phyloP scores from a whole-genome alignment of 2,329 filamentous ascomycete species.

The Pyrenophora tritici-repentis region DNA sequence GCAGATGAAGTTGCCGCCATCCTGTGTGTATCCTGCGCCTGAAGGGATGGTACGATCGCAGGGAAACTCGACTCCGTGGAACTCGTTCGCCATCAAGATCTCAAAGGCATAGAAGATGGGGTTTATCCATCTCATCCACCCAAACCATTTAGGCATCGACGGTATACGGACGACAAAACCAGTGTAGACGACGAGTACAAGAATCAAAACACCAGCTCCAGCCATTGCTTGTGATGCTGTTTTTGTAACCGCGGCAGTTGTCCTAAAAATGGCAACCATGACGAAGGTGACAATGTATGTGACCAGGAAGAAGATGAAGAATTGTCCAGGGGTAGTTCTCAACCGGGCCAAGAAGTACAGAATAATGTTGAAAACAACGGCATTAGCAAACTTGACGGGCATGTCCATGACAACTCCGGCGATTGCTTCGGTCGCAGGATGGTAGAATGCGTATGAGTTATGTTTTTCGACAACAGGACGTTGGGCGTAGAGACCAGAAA shows the following conservation, averaged over 20 bases:
- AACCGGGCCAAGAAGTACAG: constrained; percentile 88
- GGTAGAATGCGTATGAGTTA: constrained; percentile 81
- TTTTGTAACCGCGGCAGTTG: constrained; percentile 73
- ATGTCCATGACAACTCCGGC: constrained; percentile 83
- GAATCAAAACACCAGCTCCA: constrained; percentile 60
- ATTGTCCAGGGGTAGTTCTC: constrained; percentile 70
- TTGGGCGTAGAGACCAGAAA: constrained; percentile 70
- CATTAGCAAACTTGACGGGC: constrained; percentile 75
- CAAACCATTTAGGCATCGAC: constrained; percentile 57
- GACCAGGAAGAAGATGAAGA: constrained; percentile 80
- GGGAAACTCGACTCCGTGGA: constrained; percentile 38
- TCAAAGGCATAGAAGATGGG: constrained; percentile 82
- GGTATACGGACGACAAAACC: constrained; percentile 71
- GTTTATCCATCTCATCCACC: constrained; percentile 63
- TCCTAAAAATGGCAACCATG: constrained; percentile 85
- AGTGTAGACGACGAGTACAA: constrained; percentile 68
- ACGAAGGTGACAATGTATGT: constrained; percentile 59
- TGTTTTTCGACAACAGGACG: constrained; percentile 92
- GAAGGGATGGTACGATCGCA: constrained; percentile 48
- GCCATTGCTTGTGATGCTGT: constrained; percentile 65
- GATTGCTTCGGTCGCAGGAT: constrained; percentile 82
- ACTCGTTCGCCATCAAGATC: constrained; percentile 77
- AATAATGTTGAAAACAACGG: constrained; percentile 74
- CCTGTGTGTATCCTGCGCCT: constrained; percentile 40
- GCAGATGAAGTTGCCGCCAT: constrained; percentile 45